Evolutionary conservation across 2,329 filamentous ascomycete species (phyloP).

Genomic region (Scortechinia acanthostroma): DNA sequence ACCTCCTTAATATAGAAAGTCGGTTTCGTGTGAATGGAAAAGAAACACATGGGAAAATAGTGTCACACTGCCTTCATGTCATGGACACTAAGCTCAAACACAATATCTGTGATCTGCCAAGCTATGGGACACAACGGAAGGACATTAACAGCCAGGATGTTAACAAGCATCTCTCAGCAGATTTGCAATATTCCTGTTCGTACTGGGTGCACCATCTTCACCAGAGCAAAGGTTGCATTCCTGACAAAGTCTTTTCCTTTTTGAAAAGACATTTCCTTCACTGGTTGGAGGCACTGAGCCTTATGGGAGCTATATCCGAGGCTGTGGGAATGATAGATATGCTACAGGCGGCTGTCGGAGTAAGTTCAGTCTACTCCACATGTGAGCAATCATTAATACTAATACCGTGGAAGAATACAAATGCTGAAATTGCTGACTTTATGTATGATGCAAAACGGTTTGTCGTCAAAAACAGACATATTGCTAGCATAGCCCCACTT

Average conservation of each 20-base stretch:
- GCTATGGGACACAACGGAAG: constrained; percentile 5
- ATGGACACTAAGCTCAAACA: constrained; percentile 6
- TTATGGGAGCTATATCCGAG: constrained; percentile 10
- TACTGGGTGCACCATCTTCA: constrained; percentile 17
- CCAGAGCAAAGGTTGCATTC: constrained; percentile 5
- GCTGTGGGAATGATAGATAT: constrained; percentile 8
- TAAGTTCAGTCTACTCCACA: too few species aligned
- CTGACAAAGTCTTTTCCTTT: constrained; percentile 7
- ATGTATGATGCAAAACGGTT: constrained; percentile 8
- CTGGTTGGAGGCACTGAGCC: constrained; percentile 15
- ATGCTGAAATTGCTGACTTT: background rate
- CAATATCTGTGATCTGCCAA: constrained; percentile 10
- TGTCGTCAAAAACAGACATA: constrained; percentile 12
- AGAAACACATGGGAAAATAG: constrained; percentile 8
- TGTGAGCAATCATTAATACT: too few species aligned
- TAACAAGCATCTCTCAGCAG: background rate
- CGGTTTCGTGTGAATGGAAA: constrained; percentile 19
- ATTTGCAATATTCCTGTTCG: constrained; percentile 13
- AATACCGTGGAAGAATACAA: background rate
- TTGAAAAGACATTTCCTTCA: constrained; percentile 12
- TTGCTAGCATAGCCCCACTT: constrained; percentile 11
- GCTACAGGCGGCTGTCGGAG: constrained; percentile 6
- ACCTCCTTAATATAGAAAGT: constrained; percentile 12
- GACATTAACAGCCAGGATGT: background rate
- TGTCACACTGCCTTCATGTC: constrained; percentile 6